Percentiles rank a stretch among this genome's conserved stretches.
Evolutionary conservation across 78 protist species (phyloP).

Genomic region (Ministeria vibrans): DNA sequence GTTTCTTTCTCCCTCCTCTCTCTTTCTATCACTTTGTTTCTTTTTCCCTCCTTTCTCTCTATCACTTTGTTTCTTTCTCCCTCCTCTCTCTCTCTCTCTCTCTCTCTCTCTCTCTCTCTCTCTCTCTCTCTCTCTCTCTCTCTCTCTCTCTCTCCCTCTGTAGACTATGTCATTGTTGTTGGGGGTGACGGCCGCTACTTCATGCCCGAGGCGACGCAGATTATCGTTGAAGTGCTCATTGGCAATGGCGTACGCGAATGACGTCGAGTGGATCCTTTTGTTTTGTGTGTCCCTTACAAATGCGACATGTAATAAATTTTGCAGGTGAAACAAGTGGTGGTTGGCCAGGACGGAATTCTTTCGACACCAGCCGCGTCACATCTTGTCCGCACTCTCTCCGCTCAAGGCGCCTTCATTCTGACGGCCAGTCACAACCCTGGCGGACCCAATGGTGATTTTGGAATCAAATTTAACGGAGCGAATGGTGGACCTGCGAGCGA

Average conservation of each 20-base stretch:
- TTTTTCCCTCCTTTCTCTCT: constrained; percentile 16
- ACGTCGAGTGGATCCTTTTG: neutral
- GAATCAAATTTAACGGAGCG: constrained; percentile 90
- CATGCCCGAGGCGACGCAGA: constrained; percentile 66
- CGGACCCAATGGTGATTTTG: constrained; percentile 88
- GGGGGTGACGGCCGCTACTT: constrained; percentile 94
- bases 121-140: no score
- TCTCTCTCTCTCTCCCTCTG: constrained; percentile 11
- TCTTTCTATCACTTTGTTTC: constrained; percentile 2
- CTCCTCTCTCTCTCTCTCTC: neutral
- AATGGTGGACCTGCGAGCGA: constrained; percentile 96
- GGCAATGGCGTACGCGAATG: constrained; percentile 76
- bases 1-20: constrained; percentile 15
- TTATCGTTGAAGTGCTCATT: constrained; percentile 77
- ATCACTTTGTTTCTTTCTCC: no score
- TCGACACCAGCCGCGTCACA: constrained; percentile 95
- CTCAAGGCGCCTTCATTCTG: constrained; percentile 79
- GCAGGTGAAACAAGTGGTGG: neutral
- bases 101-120: neutral
- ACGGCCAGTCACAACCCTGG: constrained; percentile 98
- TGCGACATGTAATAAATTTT: neutral
- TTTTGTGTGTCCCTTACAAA: neutral
- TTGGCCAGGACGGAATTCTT: constrained; percentile 80
- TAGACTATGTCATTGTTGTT: constrained; percentile 72
- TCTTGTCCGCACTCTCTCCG: constrained; percentile 60